Percentiles rank a stretch among this genome's conserved stretches.
These are phyloP conservation scores for Sphaerulina musiva DNA, from an alignment of 2,329 filamentous ascomycete species.

Conservation along the genomic window DNA sequence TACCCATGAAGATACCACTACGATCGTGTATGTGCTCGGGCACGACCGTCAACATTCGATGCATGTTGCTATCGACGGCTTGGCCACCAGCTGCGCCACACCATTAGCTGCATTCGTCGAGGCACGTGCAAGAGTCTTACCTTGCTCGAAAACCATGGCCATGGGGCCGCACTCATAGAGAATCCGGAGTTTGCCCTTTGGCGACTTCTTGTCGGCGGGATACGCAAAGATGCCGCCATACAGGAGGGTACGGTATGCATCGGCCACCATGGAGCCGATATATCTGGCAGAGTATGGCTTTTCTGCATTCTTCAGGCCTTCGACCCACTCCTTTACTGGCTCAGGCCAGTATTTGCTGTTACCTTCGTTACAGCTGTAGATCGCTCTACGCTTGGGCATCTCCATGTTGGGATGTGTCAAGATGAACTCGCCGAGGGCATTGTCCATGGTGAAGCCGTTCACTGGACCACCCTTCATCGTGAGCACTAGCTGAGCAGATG, in stretches of 20 bases:
- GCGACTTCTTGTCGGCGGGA: constrained; percentile 94
- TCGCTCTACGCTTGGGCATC: constrained; percentile 70
- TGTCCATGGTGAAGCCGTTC: constrained; percentile 97
- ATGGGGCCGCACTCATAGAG: constrained; percentile 98
- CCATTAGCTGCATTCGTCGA: constrained; percentile 13
- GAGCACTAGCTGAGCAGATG: constrained; percentile 90
- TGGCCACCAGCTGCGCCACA: constrained; percentile 68
- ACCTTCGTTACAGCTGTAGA: constrained; percentile 98
- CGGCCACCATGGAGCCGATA: constrained; percentile 96
- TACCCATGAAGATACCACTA: constrained; percentile 93
- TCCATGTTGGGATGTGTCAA: constrained; percentile 92
- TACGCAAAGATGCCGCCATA: constrained; percentile 98
- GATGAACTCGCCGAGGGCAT: constrained; percentile 96
- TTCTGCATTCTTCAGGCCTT: constrained; percentile 75
- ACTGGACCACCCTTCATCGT: constrained; percentile 90
- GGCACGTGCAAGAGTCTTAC: constrained; percentile 45
- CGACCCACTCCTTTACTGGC: constrained; percentile 77
- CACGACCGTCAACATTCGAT: constrained; percentile 78
- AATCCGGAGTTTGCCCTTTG: constrained; percentile 95
- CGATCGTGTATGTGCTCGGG: constrained; percentile 92
- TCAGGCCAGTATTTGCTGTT: constrained; percentile 97
- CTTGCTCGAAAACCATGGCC: constrained; percentile 98
- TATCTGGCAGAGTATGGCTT: constrained; percentile 86
- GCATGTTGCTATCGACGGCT: constrained; percentile 85
- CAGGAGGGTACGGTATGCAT: constrained; percentile 89